Percentiles rank a stretch among this genome's conserved stretches.
phyloP scores from a whole-genome alignment of 1,284 basidiomycete genomes.

The Cutaneotrichosporon curvatum region DNA sequence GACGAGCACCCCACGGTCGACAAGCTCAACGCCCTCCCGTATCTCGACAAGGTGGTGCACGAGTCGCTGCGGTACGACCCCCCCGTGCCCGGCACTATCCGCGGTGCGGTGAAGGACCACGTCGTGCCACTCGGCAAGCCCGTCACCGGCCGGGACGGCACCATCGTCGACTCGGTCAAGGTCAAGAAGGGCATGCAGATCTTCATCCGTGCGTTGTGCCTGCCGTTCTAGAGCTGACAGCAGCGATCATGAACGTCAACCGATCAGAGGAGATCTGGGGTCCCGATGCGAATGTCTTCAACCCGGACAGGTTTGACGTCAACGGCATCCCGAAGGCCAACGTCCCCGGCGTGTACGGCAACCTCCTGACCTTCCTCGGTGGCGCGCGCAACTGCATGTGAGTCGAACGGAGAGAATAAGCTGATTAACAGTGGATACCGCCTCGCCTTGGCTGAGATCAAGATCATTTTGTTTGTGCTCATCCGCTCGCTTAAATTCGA shows the following conservation, averaged over 20 bases:
- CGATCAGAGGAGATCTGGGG: slow-evolving; percentile 59
- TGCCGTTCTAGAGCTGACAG: background rate
- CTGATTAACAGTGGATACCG: slow-evolving; percentile 58
- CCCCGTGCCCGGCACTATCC: slow-evolving; percentile 60
- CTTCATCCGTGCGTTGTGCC: slow-evolving; percentile 34
- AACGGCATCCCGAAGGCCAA: slow-evolving; percentile 34
- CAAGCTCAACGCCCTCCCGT: slow-evolving; percentile 49
- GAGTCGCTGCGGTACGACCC: slow-evolving; percentile 61
- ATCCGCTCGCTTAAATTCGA: slow-evolving; percentile 56
- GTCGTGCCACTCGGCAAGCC: slow-evolving; percentile 55
- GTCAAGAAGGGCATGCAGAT: slow-evolving; percentile 35
- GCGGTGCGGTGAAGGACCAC: slow-evolving; percentile 54
- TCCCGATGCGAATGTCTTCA: slow-evolving; percentile 59
- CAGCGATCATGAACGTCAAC: slow-evolving; percentile 55
- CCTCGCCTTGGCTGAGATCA: slow-evolving; percentile 63
- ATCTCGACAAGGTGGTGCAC: slow-evolving; percentile 59
- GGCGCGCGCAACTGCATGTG: slow-evolving; percentile 61
- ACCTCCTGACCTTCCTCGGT: slow-evolving; percentile 61
- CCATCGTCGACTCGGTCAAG: slow-evolving; percentile 33
- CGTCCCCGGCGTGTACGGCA: slow-evolving; percentile 59
- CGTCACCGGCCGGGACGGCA: slow-evolving; percentile 42
- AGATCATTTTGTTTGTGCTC: slow-evolving; percentile 56
- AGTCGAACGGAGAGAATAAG: background rate
- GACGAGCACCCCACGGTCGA: slow-evolving; percentile 34
- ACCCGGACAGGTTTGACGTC: slow-evolving; percentile 29